Evolutionary conservation across 768 basidiomycete genomes (phyloP), one percentile per base, ranked within the genome.

Genomic region (Tylopilus rubrobrunneus): DNA sequence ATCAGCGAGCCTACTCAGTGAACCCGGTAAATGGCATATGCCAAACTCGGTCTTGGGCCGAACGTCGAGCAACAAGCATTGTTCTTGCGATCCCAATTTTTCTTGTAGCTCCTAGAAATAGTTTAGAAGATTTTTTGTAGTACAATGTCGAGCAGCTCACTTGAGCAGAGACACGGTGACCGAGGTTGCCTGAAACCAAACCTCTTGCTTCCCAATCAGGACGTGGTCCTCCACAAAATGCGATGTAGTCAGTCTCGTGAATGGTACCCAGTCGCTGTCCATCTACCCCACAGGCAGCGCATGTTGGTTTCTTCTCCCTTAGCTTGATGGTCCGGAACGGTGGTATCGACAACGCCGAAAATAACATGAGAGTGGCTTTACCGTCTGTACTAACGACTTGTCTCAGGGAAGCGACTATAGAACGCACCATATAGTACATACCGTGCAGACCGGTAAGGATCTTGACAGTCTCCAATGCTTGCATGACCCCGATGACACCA

Each of bases 381-480:
- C 72, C 72, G 56, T 88, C 87, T 87, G 54, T 40, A 3, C 53
- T 45, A 23, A 51, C 39, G 15, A 37, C 45, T 51, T 34, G 40
- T 48, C 48, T 58, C 53, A 56, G 36, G 14, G 19, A 19, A 48
- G 47, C 25, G 28, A 19, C 14, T 2, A 46, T 28, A 25, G 31
- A 45, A 37, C 2, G 34, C 28, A 45, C 21, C 17, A 10, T 5
- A 25, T 7, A 10, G 10, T 29, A 62, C 73, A 42, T 62, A 87
- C 88, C 84, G 61, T 85, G 82, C 33, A 86, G 65, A 5, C 85
- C 89, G 1, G 77, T 75, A 40, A 92, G 74, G 49, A 91, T 77
- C 70, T 90, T 92, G 71, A 96, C 84, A 1, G 91, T 78, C 71
- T 97, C 93, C 33, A 92, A 67, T 6, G 95, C 95, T 75, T 97